Base-by-base conservation (phyloP, 352 stramenopile genomes). In the Globisporangium recalcitrans region DNA sequence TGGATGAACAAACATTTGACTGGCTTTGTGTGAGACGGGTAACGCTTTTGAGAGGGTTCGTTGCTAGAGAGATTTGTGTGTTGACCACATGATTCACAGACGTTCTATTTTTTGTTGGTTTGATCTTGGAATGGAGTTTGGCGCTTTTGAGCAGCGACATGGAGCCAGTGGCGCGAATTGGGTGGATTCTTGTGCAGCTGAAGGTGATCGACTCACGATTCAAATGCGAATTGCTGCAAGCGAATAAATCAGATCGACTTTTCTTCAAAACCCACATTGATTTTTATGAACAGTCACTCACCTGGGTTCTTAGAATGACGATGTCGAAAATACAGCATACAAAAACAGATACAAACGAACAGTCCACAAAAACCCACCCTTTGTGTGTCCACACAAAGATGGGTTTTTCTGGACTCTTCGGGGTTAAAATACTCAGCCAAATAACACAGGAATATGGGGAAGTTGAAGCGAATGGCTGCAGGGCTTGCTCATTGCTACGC, bases 401-500 rank as follows among this genome's bases (percentile, higher is more conserved):
- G n/a, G n/a, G n/a, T 52, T 52, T 52, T 52, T 29, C 21, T 29
- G 24, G 47, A 29, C 22, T 53, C 21, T 52, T 22, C 34, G 13
- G 24, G 47, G 24, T 27, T 53, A 31, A 52, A 53, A 53, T 34
- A 53, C 47, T 52, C 7, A 22, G 38, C 38, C 38, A 21, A 46
- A 46, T 46, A 46, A 46, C 22, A 46, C 22, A 22, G 5, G 2
- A 27, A 21, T 19, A 46, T 14, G 34, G 34, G 0, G 31, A 40
- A 11, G 49, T 40, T 40, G 27, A 55, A 55, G 49, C 9, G 47
- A 53, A 53, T 19, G n/a, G n/a, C n/a, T n/a, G n/a, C n/a, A 21
- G 13, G 19, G 11, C 5, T n/a, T 54, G 48, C 46, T 27, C 2
- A 26, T 16, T 32, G 5, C 66, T 72, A 85, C 8, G 74, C 76